These are phyloP conservation scores for Blastocladiella britannica DNA, from an alignment of 192 early-diverging fungal genomes.

Conservation along the genomic window DNA sequence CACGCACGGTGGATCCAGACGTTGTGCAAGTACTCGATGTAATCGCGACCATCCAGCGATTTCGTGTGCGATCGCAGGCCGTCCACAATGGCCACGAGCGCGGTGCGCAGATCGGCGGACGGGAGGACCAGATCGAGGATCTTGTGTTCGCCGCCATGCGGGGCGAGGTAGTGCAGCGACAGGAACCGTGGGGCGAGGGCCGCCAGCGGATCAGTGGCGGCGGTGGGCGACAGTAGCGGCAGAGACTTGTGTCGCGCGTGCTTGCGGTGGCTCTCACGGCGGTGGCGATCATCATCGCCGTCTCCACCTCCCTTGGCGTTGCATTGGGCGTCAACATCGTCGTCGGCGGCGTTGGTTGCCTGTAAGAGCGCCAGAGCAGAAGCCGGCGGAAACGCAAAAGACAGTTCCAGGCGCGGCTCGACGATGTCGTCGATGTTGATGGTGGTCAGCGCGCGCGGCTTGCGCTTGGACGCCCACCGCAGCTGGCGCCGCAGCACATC, in stretches of 20 bases:
- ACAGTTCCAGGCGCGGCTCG: background rate
- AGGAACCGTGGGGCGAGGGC: background rate
- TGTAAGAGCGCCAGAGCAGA: too few relatives aligned
- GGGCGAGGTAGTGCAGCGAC: background rate
- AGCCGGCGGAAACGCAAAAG: background rate
- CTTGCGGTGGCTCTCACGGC: too few relatives aligned
- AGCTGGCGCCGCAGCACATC: background rate
- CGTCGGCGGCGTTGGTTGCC: too few relatives aligned
- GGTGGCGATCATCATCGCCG: too few relatives aligned
- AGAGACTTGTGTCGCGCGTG: too few relatives aligned
- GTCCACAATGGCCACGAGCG: background rate
- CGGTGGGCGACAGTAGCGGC: too few relatives aligned
- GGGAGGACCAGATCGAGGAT: background rate
- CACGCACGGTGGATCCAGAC: background rate
- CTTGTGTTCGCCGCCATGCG: background rate
- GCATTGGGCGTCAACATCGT: too few relatives aligned
- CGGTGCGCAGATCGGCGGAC: background rate
- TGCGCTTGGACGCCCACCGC: background rate
- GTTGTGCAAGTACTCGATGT: background rate
- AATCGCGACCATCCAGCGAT: background rate
- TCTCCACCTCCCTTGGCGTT: too few relatives aligned
- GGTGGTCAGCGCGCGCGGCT: background rate
- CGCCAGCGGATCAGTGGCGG: background rate
- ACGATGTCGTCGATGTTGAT: background rate
- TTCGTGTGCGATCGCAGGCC: background rate